Evolutionary conservation across 257 asterid species (phyloP), one percentile per base, ranked within the genome.

Genomic region (Scutellaria barbata): DNA sequence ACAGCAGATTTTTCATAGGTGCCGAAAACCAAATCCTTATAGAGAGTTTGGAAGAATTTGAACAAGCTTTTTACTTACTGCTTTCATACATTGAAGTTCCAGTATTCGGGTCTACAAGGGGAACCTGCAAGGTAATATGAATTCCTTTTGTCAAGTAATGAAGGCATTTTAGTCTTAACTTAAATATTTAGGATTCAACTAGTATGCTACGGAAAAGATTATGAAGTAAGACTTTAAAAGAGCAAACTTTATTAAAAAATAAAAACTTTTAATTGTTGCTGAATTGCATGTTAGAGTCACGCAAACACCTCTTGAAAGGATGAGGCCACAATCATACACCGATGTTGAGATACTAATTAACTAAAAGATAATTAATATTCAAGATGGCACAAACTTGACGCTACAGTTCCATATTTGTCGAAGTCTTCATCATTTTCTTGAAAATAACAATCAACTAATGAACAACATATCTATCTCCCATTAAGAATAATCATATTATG

Each of bases 31-130:
- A 40, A 14, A 76, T 63, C 22, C 54, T 53, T 57, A 30, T 30
- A 4, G 35, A 6, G 45, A 16, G 58, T 51, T 47, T 18, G 63
- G 51, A 22, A 52, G 37, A 68, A 55, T 30, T 30, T 30, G 35
- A 30, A 17, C 1, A 13, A 33, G 46, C 42, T 10, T 45, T 64
- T 56, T 55, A 74, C 95, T 82, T 80, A 86, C 93, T 73, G 81
- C 96, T 90, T 85, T 88, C 97, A 60, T 85, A 90, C 62, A 86
- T 74, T 61, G 92, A 85, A 82, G 80, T 79, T 69, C 88, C 90
- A 45, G 87, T 82, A 71, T 88, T 90, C 56, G 92, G 88, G 79
- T 90, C 96, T 42, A 88, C 75, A 6, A 90, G 13, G 97, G 94
- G 58, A 90, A 88, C 86, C 95, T 88, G 86, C 79, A 82, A 11